Conservation (phyloP, 2,329 filamentous ascomycete species). For the Fusarium pilosicola region DNA sequence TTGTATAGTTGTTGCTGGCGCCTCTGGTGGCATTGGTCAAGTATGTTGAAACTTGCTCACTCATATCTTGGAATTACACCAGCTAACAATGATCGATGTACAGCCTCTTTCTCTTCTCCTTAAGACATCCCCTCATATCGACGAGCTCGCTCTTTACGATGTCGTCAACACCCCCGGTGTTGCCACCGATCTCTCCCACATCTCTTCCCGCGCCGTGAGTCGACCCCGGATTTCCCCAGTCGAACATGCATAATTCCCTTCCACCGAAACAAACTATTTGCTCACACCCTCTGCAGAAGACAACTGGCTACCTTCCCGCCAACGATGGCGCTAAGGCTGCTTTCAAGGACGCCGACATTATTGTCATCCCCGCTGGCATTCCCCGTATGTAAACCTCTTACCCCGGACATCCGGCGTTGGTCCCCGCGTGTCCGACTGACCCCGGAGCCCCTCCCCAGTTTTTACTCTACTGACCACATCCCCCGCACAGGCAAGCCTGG, state of each 20-base stretch:
- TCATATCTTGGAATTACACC: conserved; percentile 14
- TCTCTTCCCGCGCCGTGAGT: conserved; percentile 84
- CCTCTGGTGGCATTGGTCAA: conserved; percentile 98
- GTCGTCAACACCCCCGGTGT: conserved; percentile 98
- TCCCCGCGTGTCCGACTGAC: conserved; percentile 34
- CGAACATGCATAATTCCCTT: conserved; percentile 31
- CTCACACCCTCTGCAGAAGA: conserved; percentile 68
- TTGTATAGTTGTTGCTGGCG: conserved; percentile 82
- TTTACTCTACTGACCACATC: conserved; percentile 33
- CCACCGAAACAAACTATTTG: conserved; percentile 37
- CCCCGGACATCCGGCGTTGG: conserved; percentile 28
- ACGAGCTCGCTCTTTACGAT: conserved; percentile 98
- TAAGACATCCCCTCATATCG: conserved; percentile 87
- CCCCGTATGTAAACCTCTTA: conserved; percentile 74
- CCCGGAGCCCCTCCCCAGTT: conserved; percentile 25
- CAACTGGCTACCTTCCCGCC: conserved; percentile 86
- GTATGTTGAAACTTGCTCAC: conserved; percentile 58
- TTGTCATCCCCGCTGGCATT: conserved; percentile 97
- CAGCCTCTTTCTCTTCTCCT: conserved; percentile 96
- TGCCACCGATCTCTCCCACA: conserved; percentile 95
- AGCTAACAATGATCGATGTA: conserved; percentile 20
- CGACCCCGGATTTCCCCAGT: conserved; percentile 25
- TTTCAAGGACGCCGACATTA: conserved; percentile 92
- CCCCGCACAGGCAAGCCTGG: conserved; percentile 85
- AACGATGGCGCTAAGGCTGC: conserved; percentile 85